Conservation (phyloP, 2,329 filamentous ascomycete genomes). For the Fusarium sublunatum region DNA sequence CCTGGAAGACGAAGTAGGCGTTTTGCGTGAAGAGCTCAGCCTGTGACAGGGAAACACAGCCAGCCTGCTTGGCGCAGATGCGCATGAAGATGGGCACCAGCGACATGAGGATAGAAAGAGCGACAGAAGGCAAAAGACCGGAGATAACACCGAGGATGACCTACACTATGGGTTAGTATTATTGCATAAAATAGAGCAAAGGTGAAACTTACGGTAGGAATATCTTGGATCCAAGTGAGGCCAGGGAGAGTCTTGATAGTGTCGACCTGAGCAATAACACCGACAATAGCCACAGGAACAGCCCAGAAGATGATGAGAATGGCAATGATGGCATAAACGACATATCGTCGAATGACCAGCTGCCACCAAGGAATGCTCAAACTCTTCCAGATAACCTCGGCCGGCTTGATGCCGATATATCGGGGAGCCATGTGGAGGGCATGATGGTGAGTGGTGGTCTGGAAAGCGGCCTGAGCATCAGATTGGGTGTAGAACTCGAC, state of each 20-base stretch:
- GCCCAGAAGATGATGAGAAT: slow-evolving; percentile 88
- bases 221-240: slow-evolving; percentile 76
- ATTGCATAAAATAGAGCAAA: neutral
- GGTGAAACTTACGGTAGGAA: slow-evolving; percentile 63
- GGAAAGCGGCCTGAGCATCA: slow-evolving; percentile 86
- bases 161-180: slow-evolving; percentile 23
- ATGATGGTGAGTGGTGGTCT: slow-evolving; percentile 83
- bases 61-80: slow-evolving; percentile 78
- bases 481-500: slow-evolving; percentile 88
- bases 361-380: slow-evolving; percentile 78
- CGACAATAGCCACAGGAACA: slow-evolving; percentile 80
- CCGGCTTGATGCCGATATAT: slow-evolving; percentile 82
- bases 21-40: slow-evolving; percentile 93
- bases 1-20: slow-evolving; percentile 89
- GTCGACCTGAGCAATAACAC: slow-evolving; percentile 84
- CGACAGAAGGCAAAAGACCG: slow-evolving; percentile 82
- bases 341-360: slow-evolving; percentile 74
- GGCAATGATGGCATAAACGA: slow-evolving; percentile 73
- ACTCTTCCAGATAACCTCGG: slow-evolving; percentile 88
- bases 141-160: slow-evolving; percentile 81
- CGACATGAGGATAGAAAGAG: slow-evolving; percentile 84
- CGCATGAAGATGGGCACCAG: slow-evolving; percentile 77
- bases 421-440: slow-evolving; percentile 86
- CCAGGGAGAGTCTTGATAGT: slow-evolving; percentile 75
- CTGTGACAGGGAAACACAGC: slow-evolving; percentile 80